Evolutionary conservation across 2,329 filamentous ascomycete species (phyloP).

Genomic region (Teratosphaeria epicoccoides): DNA sequence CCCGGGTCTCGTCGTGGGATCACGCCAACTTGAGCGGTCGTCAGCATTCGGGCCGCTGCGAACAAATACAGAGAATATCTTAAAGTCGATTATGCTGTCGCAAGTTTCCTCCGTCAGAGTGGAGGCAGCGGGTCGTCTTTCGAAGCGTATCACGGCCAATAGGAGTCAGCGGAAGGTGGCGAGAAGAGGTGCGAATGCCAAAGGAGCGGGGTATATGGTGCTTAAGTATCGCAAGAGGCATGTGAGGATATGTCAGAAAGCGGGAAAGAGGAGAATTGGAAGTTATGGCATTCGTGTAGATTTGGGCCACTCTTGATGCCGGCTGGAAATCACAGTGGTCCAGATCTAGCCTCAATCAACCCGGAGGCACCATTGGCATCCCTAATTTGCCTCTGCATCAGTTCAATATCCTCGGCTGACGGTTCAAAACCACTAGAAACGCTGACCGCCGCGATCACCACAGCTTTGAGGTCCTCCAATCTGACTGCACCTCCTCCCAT

Average conservation of each 20-base stretch:
- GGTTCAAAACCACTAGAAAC: too few relatives aligned
- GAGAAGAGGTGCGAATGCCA: constrained; percentile 19
- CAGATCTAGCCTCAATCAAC: too few relatives aligned
- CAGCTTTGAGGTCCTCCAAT: too few relatives aligned
- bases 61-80: constrained; percentile 12
- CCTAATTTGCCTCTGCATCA: too few relatives aligned
- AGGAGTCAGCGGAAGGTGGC: constrained; percentile 20
- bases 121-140: constrained; percentile 23
- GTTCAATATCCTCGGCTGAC: too few relatives aligned
- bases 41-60: constrained; percentile 14
- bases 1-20: constrained; percentile 7
- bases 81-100: constrained; percentile 16
- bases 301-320: constrained; percentile 16
- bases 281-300: constrained; percentile 21
- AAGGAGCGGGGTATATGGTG: constrained; percentile 18
- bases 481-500: too few relatives aligned
- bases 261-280: constrained; percentile 24
- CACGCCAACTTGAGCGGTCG: constrained; percentile 7
- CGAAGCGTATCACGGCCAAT: constrained; percentile 26
- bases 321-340: too few relatives aligned
- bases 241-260: constrained; percentile 13
- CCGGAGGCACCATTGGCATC: too few relatives aligned
- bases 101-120: constrained; percentile 22
- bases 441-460: too few relatives aligned
- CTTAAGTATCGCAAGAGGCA: constrained; percentile 21